Evolutionary conservation across 1,139 yeast species (phyloP).

Genomic region (Magnusiomyces paraingens): DNA sequence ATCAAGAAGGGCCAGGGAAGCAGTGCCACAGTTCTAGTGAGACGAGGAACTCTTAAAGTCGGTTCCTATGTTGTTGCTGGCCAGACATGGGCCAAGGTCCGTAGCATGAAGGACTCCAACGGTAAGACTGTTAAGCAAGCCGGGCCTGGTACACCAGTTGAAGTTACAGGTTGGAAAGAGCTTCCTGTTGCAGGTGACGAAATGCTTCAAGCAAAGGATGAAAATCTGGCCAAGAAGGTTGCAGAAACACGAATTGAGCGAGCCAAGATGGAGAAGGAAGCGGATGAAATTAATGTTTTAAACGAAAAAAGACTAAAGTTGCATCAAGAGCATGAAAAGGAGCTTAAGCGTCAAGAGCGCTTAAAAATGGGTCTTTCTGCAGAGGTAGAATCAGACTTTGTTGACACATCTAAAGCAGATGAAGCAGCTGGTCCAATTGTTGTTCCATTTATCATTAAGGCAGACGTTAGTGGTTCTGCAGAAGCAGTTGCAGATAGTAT

Average conservation of each 20-base stretch:
- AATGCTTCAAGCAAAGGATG: conserved; percentile 68
- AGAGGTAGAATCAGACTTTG: conserved; percentile 30
- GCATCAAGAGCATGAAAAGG: conserved; percentile 41
- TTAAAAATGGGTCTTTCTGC: conserved; percentile 30
- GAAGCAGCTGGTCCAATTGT: conserved; percentile 33
- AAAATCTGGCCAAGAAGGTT: conserved; percentile 69
- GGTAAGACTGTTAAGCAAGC: conserved; percentile 63
- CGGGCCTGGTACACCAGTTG: conserved; percentile 87
- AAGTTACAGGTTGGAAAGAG: conserved; percentile 91
- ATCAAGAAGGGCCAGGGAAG: conserved; percentile 79
- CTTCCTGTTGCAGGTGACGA: conserved; percentile 90
- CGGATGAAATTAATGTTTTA: conserved; percentile 60
- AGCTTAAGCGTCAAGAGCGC: conserved; percentile 29
- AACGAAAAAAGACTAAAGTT: conserved; percentile 45
- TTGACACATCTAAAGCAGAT: conserved; percentile 13
- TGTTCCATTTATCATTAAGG: conserved; percentile 66
- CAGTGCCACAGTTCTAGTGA: conserved; percentile 76
- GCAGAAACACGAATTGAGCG: conserved; percentile 56
- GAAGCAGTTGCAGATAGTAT: conserved; percentile 72
- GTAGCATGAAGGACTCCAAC: conserved; percentile 70
- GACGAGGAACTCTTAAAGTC: conserved; percentile 65
- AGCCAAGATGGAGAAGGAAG: conserved; percentile 52
- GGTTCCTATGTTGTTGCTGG: conserved; percentile 82
- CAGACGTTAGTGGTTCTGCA: conserved; percentile 76
- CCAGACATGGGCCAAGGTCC: conserved; percentile 75